Evolutionary conservation across 306 rosid genomes (phyloP).

Genomic region (Carpinus fangiana): DNA sequence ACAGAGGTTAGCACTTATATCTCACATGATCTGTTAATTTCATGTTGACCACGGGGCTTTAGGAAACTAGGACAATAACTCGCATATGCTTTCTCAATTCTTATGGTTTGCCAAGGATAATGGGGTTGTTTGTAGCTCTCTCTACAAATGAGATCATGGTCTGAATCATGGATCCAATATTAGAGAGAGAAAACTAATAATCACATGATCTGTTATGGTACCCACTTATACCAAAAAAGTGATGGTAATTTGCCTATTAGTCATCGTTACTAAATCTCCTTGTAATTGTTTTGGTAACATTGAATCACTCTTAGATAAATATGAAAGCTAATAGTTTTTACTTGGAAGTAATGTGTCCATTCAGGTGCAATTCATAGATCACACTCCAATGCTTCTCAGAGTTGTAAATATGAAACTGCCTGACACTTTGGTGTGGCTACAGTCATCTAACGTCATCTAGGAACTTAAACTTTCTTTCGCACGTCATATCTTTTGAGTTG

Average conservation of each 20-base stretch:
- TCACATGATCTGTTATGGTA: neutral
- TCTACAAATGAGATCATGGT: neutral
- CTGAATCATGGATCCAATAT: neutral
- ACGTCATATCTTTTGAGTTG: neutral
- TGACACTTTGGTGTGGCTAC: neutral
- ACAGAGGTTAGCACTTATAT: neutral
- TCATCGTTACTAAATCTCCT: neutral
- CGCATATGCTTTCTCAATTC: neutral
- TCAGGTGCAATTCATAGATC: neutral
- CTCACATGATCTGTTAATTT: neutral
- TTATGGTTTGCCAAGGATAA: neutral
- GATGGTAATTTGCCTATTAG: neutral
- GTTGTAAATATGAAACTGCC: constrained; percentile 2
- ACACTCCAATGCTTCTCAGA: neutral
- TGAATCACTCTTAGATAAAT: neutral
- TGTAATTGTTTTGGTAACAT: neutral
- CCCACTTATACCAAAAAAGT: neutral
- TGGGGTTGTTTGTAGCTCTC: neutral
- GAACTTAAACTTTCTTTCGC: neutral
- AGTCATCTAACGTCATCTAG: neutral
- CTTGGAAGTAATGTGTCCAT: neutral
- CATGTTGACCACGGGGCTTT: neutral
- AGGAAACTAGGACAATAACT: neutral
- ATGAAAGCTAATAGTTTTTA: neutral
- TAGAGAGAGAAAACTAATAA: neutral